Evolutionary conservation across 1,139 yeast genomes (phyloP), one percentile per base, ranked within the genome.

Genomic region (Nadsonia starkeyi-henricii): DNA sequence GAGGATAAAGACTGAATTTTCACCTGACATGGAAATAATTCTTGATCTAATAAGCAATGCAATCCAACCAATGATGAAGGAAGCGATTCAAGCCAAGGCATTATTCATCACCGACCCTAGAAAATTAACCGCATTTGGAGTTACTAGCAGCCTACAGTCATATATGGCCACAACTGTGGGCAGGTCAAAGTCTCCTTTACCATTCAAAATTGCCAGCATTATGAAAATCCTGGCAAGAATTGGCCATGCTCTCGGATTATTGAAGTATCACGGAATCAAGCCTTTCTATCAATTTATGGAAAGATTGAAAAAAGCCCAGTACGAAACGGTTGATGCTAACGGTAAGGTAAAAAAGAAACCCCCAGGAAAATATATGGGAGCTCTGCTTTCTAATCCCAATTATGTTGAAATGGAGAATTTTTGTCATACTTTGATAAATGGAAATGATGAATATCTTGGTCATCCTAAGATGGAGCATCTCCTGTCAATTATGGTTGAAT

Each of bases 231-330:
- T 91, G 47, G 79, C 79, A 2, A 76, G 79, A 43, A 80, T 83
- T n/a, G 96, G 95, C 0, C 86, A 81, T 46, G 66, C 68, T 3
- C 53, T 67, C 47, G 53, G 55, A 23, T 52, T 68, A 50, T 67
- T 93, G 45, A 80, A 81, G 55, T 78, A 83, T 18, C 94, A 91
- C 63, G 98, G 99, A 0, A 70, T 89, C 17, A 66, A 75, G 44
- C 81, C 94, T 0, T 91, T 91, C 61, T 81, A 77, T 62, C 69
- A 72, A 12, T 83, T 57, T 30, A 45, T 67, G 39, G 51, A 53
- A n/a, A 55, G 51, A 13, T 46, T 55, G 47, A 44, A 49, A 20
- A 36, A 43, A 2, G 56, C 50, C 9, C 52, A 48, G 1, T 26
- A 26, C 26, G 30, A 21, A 21, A 20, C 33, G 18, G 20, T 33